Base-by-base conservation (phyloP, 2,329 filamentous ascomycete genomes). In the Clonostachys chloroleuca region DNA sequence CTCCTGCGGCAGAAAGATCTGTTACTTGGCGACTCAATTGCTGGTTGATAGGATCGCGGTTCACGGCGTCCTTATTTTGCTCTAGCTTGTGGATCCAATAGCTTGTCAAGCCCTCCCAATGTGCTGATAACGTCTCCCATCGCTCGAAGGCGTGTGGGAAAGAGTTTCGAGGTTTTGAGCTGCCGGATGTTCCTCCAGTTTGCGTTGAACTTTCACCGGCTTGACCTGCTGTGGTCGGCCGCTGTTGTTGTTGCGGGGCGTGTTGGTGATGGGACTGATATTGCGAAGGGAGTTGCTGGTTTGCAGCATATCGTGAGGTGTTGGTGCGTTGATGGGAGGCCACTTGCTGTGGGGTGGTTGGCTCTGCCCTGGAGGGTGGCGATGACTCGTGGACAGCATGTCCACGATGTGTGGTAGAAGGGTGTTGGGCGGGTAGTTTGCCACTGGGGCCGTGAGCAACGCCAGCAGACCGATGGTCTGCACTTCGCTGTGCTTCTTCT, bases 61-160 rank as follows among this genome's bases (percentile, higher is more conserved):
- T 84, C 37, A 96, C 80, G 54, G 96, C 91, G 46, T 91, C 85
- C 30, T 88, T 87, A 61, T 96, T 96, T 62, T 94, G 84, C 67
- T 99, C 89, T 8, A 99, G 75, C 56, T 91, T 85, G 42, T 90
- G 87, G 54, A 99, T 94, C 92, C 94, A 99, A 68, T 96, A 97
- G 49, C 90, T 92, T 0, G 94, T 97, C 49, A 99, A 77, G 5
- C 94, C 94, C 65, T 99, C 94, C 94, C 94, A 99, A 58, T 97
- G 92, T 6, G 94, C 95, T 0, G 94, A 99, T 4, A 99, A 71
- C 0, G 89, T 92, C 64, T 99, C 94, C 94, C 94, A 99, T 50
- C 94, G 81, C 66, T 99, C 92, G 59, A 99, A 99, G 0, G 94
- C 94, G 67, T 97, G 94, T 1, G 94, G 94, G 55, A 99, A 97